Base-by-base conservation (phyloP, 2,329 filamentous ascomycete genomes). In the Colletotrichum camelliae region DNA sequence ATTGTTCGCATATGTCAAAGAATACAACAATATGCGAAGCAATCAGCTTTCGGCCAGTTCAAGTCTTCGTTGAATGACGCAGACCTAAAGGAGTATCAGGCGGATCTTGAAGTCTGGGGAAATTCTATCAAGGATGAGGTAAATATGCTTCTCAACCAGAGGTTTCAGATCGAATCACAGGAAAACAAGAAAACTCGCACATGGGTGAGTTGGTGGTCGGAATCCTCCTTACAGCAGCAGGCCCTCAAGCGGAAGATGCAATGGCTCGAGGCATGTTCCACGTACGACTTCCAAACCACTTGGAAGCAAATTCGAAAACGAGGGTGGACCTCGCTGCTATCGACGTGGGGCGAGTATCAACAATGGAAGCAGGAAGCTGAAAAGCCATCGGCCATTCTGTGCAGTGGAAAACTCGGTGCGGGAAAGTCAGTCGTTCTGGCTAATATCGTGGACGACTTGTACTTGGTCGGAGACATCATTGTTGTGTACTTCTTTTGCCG, bases 161-260 rank as follows among this genome's bases (percentile, higher is more conserved):
- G 3, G 2, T 0, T 48, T 13, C 43, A 48, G 0, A 0, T 7
- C n/a, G 43, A 48, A 0, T 48, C 43, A 0, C n/a, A 21, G 13
- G n/a, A 21, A 4, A 48, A n/a, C n/a, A n/a, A n/a, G n/a, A n/a
- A n/a, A n/a, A n/a, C n/a, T n/a, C n/a, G n/a, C n/a, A n/a, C n/a
- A n/a, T n/a, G n/a, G n/a, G n/a, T n/a, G n/a, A n/a, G n/a, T n/a
- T n/a, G n/a, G n/a, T n/a, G n/a, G n/a, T n/a, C n/a, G n/a, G n/a
- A n/a, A n/a, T n/a, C 43, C 0, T 13, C n/a, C 2, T 0, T 1
- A 13, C 18, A 4, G 6, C n/a, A 48, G 1, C 0, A 12, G 0
- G 43, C 43, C 0, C 5, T 48, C 2, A 10, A 21, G n/a, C n/a
- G n/a, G 1, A 52, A 21, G 10, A 2, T 13, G 5, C 43, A 10